Conservation (phyloP, 2,329 filamentous ascomycete species). For the Setomelanomma holmii region DNA sequence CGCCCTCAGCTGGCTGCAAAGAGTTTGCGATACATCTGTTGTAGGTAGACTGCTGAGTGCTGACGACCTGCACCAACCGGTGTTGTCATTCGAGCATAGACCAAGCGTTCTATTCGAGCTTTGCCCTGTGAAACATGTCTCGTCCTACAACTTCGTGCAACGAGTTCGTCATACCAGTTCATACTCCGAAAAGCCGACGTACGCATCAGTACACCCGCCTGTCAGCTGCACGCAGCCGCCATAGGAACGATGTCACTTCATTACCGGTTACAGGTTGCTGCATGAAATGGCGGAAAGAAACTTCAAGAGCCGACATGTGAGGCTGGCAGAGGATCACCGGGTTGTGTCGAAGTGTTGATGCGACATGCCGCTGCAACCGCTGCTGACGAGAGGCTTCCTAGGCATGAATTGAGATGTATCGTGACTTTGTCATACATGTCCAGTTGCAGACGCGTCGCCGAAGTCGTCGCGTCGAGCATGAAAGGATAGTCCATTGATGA, state of each 20-base stretch:
- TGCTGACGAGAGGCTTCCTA: neutral
- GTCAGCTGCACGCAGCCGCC: conserved; percentile 24
- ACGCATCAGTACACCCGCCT: conserved; percentile 20
- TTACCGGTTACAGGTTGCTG: conserved; percentile 9
- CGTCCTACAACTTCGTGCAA: conserved; percentile 3
- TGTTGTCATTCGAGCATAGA: neutral
- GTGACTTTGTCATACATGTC: conserved; percentile 2
- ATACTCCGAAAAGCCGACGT: conserved; percentile 6
- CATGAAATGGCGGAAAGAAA: neutral
- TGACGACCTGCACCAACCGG: neutral
- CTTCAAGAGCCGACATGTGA: conserved; percentile 1
- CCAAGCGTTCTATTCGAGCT: neutral
- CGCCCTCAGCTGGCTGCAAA: neutral
- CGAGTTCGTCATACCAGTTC: conserved; percentile 3
- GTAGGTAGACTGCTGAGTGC: too few species aligned
- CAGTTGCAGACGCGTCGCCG: neutral
- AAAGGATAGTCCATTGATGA: conserved; percentile 3
- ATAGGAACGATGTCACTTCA: conserved; percentile 11
- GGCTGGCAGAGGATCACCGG: neutral
- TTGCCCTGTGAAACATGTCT: conserved; percentile 4
- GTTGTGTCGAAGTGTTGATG: neutral
- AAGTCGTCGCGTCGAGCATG: conserved; percentile 2
- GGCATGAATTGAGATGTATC: neutral
- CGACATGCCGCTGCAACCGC: neutral
- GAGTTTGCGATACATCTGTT: neutral